Evolutionary conservation across 331 rosid species (phyloP).

Genomic region (Malus hybrid): DNA sequence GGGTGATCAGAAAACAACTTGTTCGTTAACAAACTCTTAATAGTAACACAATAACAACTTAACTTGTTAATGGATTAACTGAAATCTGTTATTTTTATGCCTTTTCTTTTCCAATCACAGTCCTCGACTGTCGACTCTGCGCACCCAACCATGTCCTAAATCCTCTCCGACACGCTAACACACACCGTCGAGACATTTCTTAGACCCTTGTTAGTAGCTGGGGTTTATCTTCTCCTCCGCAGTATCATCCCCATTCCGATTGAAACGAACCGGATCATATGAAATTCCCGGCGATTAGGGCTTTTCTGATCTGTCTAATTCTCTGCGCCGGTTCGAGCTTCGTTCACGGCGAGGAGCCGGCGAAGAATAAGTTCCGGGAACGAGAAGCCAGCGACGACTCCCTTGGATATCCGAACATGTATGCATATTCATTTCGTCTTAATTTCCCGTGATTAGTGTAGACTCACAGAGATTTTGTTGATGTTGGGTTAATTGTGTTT

Average conservation of each 20-base stretch:
- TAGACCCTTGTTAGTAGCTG: neutral
- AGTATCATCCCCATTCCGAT: neutral
- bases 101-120: neutral
- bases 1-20: fast-evolving
- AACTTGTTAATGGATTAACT: no score
- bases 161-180: neutral
- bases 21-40: no score
- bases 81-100: no score
- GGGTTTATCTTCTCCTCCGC: neutral
- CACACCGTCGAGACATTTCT: neutral
- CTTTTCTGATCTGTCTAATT: conserved; percentile 33
- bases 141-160: neutral
- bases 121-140: conserved; percentile 1
- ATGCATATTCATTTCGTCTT: conserved; percentile 6
- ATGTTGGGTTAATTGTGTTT: conserved; percentile 1
- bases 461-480: conserved; percentile 4
- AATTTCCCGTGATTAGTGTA: neutral
- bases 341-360: conserved; percentile 40
- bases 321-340: conserved; percentile 21
- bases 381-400: conserved; percentile 81
- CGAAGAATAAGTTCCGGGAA: conserved; percentile 55
- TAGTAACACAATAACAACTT: no score
- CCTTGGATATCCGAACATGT: conserved; percentile 69
- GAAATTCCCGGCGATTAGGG: conserved; percentile 33
- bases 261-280: conserved; percentile 23